A percentile compares a stretch with the other conserved stretches of the same genome.
Evolutionary conservation across 352 stramenopile genomes (phyloP).

Genomic region (Pilasporangium apinafurcum): DNA sequence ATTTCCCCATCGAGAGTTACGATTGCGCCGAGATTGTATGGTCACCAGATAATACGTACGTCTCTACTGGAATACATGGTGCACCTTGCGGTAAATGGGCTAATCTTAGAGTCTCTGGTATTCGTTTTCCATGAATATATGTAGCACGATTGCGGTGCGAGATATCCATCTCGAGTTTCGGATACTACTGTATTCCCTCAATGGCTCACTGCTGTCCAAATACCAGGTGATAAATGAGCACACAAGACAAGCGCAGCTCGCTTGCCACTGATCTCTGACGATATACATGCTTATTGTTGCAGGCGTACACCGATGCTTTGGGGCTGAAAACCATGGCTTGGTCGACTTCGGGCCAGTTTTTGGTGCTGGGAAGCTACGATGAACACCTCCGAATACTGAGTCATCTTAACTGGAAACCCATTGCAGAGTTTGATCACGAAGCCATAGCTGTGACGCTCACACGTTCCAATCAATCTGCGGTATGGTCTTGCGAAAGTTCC

Average conservation of each 20-base stretch:
- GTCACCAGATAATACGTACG: constrained; percentile 65
- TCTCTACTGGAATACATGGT: not conserved
- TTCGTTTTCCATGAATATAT: not conserved
- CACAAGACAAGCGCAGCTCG: too few species aligned
- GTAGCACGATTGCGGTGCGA: constrained; percentile 52
- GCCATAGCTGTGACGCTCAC: constrained; percentile 33
- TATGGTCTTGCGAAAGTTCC: constrained; percentile 5
- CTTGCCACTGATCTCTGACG: not conserved
- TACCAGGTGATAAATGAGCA: constrained; percentile 58
- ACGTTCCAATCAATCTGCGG: constrained; percentile 38
- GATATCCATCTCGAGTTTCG: constrained; percentile 74
- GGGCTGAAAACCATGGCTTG: constrained; percentile 69
- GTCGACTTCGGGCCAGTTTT: constrained; percentile 72
- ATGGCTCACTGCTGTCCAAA: constrained; percentile 54
- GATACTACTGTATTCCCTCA: constrained; percentile 60
- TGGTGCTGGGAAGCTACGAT: constrained; percentile 75
- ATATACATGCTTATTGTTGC: too few species aligned
- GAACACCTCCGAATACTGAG: constrained; percentile 71
- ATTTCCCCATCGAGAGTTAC: constrained; percentile 76
- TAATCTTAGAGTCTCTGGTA: not conserved
- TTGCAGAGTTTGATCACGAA: constrained; percentile 72
- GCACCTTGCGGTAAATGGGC: too few species aligned
- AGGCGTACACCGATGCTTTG: constrained; percentile 78
- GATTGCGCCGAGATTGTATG: constrained; percentile 70
- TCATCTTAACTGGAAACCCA: constrained; percentile 69